A percentile compares a stretch with the other conserved stretches of the same genome.
These are phyloP conservation scores for Pilaira anomala DNA, from an alignment of 192 early-diverging fungal genomes.

Conservation along the genomic window DNA sequence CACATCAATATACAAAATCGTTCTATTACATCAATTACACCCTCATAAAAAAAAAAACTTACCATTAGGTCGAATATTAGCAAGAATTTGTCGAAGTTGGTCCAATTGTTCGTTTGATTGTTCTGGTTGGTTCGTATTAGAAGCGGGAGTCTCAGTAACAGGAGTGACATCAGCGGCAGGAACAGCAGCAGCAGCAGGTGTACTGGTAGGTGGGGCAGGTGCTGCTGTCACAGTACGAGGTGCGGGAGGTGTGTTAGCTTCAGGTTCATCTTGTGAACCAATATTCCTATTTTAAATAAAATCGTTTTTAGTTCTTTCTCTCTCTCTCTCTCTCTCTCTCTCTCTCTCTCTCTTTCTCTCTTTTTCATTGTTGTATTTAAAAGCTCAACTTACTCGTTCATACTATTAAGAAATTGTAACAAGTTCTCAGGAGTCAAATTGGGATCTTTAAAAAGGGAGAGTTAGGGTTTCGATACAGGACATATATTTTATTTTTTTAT, in stretches of 20 bases:
- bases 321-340: too few relatives aligned
- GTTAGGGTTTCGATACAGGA: not conserved
- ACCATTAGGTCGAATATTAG: not conserved
- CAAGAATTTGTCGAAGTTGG: slow-evolving; percentile 6
- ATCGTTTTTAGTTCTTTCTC: not conserved
- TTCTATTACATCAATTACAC: not conserved
- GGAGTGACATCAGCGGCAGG: not conserved
- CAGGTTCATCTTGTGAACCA: not conserved
- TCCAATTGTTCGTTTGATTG: not conserved
- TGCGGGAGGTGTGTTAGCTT: not conserved
- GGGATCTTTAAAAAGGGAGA: slow-evolving; percentile 4
- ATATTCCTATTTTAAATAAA: not conserved
- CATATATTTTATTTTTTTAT: not conserved
- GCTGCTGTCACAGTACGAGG: not conserved
- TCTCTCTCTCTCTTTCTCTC: too few relatives aligned
- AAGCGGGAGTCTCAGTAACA: not conserved
- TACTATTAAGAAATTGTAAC: slow-evolving; percentile 32
- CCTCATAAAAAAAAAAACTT: too few relatives aligned
- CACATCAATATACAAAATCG: not conserved
- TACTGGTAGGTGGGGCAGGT: not conserved
- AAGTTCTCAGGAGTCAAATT: slow-evolving; percentile 30
- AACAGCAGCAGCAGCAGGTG: not conserved
- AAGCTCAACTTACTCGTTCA: not conserved
- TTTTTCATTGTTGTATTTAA: too few relatives aligned
- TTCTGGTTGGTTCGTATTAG: not conserved